These are phyloP conservation scores for Elsinoe batatas DNA, from an alignment of 2,329 filamentous ascomycete genomes.

Conservation along the genomic window DNA sequence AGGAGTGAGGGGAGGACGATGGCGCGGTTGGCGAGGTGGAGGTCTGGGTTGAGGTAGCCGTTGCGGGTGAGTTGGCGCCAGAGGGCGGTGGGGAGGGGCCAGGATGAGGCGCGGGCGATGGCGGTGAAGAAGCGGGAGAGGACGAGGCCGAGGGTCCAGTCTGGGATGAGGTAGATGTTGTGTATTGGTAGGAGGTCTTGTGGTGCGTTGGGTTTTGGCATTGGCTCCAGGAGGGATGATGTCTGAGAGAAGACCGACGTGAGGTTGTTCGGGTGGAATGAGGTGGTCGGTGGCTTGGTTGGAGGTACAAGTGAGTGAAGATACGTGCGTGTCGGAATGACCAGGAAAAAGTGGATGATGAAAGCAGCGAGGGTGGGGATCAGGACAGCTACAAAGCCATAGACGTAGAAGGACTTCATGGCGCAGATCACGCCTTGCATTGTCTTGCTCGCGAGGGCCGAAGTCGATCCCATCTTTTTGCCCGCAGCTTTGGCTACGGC, in stretches of 20 bases:
- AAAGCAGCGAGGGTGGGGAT: constrained; percentile 72
- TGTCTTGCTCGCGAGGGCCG: constrained; percentile 19
- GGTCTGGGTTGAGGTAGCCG: constrained; percentile 72
- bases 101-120: constrained; percentile 56
- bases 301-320: constrained; percentile 30
- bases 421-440: constrained; percentile 26
- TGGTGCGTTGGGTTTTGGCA: constrained; percentile 16
- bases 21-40: constrained; percentile 67
- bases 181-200: constrained; percentile 42
- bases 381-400: constrained; percentile 62
- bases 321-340: constrained; percentile 79
- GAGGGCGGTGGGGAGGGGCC: constrained; percentile 62
- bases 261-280: constrained; percentile 7
- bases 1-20: constrained; percentile 69
- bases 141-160: constrained; percentile 86
- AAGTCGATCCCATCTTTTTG: constrained; percentile 15
- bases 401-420: constrained; percentile 61
- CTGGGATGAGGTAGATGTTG: constrained; percentile 77
- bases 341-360: constrained; percentile 76
- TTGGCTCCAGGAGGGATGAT: neutral
- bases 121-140: constrained; percentile 74
- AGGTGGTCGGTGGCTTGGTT: constrained; percentile 13
- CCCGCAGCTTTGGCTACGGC: constrained; percentile 15
- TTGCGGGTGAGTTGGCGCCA: constrained; percentile 60
- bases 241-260: constrained; percentile 6